These are phyloP conservation scores for Vairimorpha ceranae DNA, from an alignment of 371 early-diverging fungal genomes.

Conservation along the genomic window DNA sequence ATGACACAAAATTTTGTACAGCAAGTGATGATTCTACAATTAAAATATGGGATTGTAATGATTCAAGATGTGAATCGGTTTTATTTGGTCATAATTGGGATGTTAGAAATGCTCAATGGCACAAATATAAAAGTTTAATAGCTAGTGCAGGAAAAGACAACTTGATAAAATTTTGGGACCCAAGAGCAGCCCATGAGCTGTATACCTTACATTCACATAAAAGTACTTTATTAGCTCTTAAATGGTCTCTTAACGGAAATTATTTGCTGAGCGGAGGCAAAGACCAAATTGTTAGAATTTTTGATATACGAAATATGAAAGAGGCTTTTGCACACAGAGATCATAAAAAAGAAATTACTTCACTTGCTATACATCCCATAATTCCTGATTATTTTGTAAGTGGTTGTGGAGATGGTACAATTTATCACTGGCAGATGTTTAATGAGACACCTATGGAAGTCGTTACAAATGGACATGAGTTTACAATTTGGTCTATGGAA, in stretches of 20 bases:
- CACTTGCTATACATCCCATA: constrained; percentile 75
- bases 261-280: constrained; percentile 86
- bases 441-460: constrained; percentile 66
- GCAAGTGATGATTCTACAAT: constrained; percentile 91
- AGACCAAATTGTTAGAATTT: constrained; percentile 85
- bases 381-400: constrained; percentile 81
- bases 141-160: constrained; percentile 97
- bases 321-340: constrained; percentile 81
- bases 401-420: constrained; percentile 83
- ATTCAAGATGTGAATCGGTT: constrained; percentile 71
- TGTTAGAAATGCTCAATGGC: constrained; percentile 95
- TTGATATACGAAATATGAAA: constrained; percentile 86
- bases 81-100: constrained; percentile 91
- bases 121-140: constrained; percentile 81
- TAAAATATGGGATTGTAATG: constrained; percentile 89
- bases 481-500: constrained; percentile 89
- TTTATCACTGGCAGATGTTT: constrained; percentile 78
- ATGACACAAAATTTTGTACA: constrained; percentile 86
- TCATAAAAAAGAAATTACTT: constrained; percentile 82
- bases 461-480: constrained; percentile 81
- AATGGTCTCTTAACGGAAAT: constrained; percentile 91
- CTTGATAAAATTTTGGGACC: constrained; percentile 95
- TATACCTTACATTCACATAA: constrained; percentile 89
- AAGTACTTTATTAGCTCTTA: constrained; percentile 78
- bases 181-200: constrained; percentile 75